Evolutionary conservation across 768 basidiomycete genomes (phyloP), one percentile per base, ranked within the genome.

Genomic region (Phaffia tasmanica): DNA sequence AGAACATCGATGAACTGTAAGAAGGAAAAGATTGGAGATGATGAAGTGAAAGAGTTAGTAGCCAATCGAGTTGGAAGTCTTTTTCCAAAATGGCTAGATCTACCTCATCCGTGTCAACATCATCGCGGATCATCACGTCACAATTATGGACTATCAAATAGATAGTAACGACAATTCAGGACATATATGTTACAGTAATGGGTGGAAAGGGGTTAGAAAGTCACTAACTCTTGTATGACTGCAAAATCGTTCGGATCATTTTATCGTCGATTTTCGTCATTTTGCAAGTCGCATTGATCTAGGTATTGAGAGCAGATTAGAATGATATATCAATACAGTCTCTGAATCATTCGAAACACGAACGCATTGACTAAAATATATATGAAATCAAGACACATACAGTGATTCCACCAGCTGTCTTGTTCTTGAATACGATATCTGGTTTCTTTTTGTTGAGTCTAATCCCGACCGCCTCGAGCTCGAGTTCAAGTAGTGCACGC

Each of bases 91-190:
- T 42, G 11, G 35, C 4, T 11, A 42, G 11, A 42, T 11, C 11
- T 11, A 42, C 35, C 30, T 69, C 57, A 25, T 69, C 67, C 25
- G 48, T 57, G 51, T 69, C 67, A 72, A 95, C 92, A 77, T 99
- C 94, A 80, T 99, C 93, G 74, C 95, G 82, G 72, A 99, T 90
- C 91, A 98, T 94, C 11, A 98, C 86, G 77, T 99, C 94, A 74
- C 91, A 94, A 73, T 77, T 79, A 72, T 78, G 78, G 57, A 80
- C 77, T 76, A n/a, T 0, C 15, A 19, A 23, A 42, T 23, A 14
- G 6, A 21, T 25, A 50, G n/a, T 25, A 32, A 23, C 4, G 30
- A 51, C 32, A 46, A 7, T 42, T 42, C 11, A 42, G 35, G 11
- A 42, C 11, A n/a, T n/a, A n/a, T n/a, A n/a, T n/a, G 15, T 19